Percentiles rank a stretch among this genome's conserved stretches.
Conservation (phyloP, 108 stramenopile genomes). For the Stephanodiscus minutulus region DNA sequence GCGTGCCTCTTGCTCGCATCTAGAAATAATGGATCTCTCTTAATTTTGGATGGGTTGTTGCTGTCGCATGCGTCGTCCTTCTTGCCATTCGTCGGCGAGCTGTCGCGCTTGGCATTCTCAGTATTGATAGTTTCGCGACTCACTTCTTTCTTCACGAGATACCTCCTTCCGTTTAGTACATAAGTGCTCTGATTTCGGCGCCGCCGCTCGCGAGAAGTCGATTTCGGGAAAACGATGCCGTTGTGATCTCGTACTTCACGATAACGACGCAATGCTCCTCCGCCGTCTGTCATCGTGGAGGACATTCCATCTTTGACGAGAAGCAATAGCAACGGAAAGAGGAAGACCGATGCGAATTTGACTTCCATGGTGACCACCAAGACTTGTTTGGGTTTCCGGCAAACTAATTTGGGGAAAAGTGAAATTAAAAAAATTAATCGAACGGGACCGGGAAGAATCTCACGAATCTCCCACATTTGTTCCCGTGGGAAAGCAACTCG, state of each 20-base stretch:
- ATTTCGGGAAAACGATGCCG: background rate
- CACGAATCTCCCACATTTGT: constrained; percentile 3
- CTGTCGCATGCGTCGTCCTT: background rate
- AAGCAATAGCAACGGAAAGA: constrained; percentile 8
- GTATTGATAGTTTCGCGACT: background rate
- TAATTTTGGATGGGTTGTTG: background rate
- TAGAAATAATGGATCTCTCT: background rate
- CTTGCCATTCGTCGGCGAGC: background rate
- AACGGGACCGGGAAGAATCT: background rate
- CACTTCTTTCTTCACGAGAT: constrained; percentile 7
- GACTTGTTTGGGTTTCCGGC: no score
- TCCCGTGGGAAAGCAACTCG: no score
- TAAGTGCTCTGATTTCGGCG: constrained; percentile 11
- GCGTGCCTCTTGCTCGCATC: constrained; percentile 10
- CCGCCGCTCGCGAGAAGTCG: background rate
- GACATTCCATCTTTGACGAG: background rate
- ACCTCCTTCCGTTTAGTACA: constrained; percentile 3
- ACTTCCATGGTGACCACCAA: no score
- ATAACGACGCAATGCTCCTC: constrained; percentile 10
- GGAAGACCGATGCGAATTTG: constrained; percentile 1
- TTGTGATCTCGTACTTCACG: constrained; percentile 4
- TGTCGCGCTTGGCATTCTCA: background rate
- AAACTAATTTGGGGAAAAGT: no score
- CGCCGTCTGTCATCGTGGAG: background rate
- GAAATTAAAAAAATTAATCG: background rate